A percentile compares a stretch with the other conserved stretches of the same genome.
These are phyloP conservation scores for Penicillium janthinellum DNA, from an alignment of 2,329 filamentous ascomycete species.

Conservation along the genomic window DNA sequence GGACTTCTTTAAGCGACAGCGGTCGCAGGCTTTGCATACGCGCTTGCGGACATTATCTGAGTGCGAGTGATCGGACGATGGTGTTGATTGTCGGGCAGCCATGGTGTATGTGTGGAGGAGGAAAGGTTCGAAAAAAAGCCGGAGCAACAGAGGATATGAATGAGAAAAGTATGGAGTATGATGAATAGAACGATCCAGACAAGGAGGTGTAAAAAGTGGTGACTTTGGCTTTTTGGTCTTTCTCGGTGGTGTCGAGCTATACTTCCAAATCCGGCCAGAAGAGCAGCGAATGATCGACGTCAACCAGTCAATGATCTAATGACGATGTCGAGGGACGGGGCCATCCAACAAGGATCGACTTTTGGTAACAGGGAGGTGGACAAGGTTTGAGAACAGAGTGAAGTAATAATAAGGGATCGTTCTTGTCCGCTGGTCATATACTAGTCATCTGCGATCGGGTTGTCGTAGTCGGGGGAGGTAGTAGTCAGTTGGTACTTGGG, in stretches of 20 bases:
- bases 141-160: slow-evolving; percentile 1
- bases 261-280: slow-evolving; percentile 25
- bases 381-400: slow-evolving; percentile 3
- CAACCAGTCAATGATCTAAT: slow-evolving; percentile 33
- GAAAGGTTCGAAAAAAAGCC: neutral
- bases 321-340: slow-evolving; percentile 20
- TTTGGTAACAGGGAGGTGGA: slow-evolving; percentile 3
- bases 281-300: slow-evolving; percentile 24
- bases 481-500: neutral
- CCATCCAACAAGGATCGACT: slow-evolving; percentile 15
- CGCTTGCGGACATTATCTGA: slow-evolving; percentile 59
- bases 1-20: slow-evolving; percentile 67
- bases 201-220: neutral
- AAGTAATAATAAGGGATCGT: neutral
- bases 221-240: slow-evolving; percentile 4
- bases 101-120: slow-evolving; percentile 26
- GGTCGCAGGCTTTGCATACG: slow-evolving; percentile 68
- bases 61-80: slow-evolving; percentile 43
- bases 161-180: neutral
- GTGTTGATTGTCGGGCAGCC: slow-evolving; percentile 44
- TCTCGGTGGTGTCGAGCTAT: slow-evolving; percentile 17
- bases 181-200: slow-evolving; percentile 1
- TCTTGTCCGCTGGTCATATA: slow-evolving; percentile 15
- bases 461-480: neutral
- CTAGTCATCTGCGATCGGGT: slow-evolving; percentile 8